Evolutionary conservation across 192 early-diverging fungal species (phyloP), one percentile per base, ranked within the genome.

Genomic region (Coemansia aciculifera): DNA sequence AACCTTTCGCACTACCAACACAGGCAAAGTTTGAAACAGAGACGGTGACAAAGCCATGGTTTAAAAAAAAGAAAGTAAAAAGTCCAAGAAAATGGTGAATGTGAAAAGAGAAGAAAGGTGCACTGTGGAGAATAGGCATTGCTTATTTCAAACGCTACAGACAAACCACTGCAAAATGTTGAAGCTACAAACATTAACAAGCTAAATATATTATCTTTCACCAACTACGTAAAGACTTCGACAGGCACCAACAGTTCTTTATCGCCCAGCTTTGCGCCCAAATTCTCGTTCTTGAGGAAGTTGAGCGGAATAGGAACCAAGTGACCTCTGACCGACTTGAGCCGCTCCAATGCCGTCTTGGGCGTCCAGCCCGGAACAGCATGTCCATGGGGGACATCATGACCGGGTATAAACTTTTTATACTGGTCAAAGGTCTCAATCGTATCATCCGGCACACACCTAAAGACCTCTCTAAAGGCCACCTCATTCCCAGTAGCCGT

Each of bases 401-500:
- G 71, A 2, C 82, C 72, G 2, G 84, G 77, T 13, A 85, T 78
- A 49, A 85, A 85, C 59, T 49, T 70, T 39, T 70, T 76, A 61
- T 85, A 85, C 72, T 83, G 81, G 17, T 86, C 75, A 84, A 88
- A 91, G 34, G 67, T 89, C 48, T 81, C 79, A 34, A 90, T 84
- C 0, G 91, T 91, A 56, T 95, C 89, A 64, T 96, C 93, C 15
- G 94, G 94, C 19, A 94, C 88, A 73, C 90, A 92, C 34, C 88
- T 88, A 81, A 96, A 96, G 9, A 95, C 89, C 19, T 91, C 86
- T 29, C 94, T 81, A 74, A 92, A 93, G 36, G 85, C 79, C 21
- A 66, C 59, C 21, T 90, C 91, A 79, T 96, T 96, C 2, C 31
- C 72, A 1, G 73, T 75, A 7, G 93, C 91, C 1, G 87, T 89